A percentile compares a stretch with the other conserved stretches of the same genome.
These are phyloP conservation scores for Pezicula neosporulosa DNA, from an alignment of 2,329 filamentous ascomycete species.

Conservation along the genomic window DNA sequence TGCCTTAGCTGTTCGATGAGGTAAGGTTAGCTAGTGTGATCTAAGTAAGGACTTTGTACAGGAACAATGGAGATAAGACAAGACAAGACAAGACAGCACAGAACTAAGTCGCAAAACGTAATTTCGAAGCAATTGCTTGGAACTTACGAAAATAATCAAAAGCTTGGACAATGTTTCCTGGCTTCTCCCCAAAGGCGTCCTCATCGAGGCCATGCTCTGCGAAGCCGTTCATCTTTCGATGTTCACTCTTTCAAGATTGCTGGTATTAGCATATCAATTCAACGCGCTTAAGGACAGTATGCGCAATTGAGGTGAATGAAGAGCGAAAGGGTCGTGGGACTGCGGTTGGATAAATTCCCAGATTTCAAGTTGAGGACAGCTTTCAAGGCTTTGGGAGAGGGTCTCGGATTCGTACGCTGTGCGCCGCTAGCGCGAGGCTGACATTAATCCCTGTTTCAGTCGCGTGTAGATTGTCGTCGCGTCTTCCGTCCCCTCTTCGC, in stretches of 20 bases:
- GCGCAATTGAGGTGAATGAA: background rate
- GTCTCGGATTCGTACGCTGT: background rate
- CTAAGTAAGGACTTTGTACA: background rate
- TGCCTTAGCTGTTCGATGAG: slow-evolving; percentile 69
- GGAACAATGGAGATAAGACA: background rate
- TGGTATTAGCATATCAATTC: background rate
- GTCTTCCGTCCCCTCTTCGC: background rate
- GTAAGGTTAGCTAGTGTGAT: slow-evolving; percentile 6
- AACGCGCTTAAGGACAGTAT: background rate
- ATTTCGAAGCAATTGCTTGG: background rate
- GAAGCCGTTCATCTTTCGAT: slow-evolving; percentile 67
- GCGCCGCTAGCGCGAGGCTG: background rate
- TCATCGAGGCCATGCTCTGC: slow-evolving; percentile 69
- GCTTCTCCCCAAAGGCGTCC: slow-evolving; percentile 73
- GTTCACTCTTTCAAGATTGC: background rate
- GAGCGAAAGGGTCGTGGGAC: background rate
- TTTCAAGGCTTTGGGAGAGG: background rate
- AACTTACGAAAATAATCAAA: slow-evolving; percentile 95
- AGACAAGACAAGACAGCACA: background rate
- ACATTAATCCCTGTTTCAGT: background rate
- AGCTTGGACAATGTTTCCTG: slow-evolving; percentile 67
- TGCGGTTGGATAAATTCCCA: background rate
- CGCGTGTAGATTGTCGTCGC: background rate
- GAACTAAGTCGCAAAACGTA: background rate
- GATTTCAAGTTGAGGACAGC: background rate